Conservation (phyloP, 495 filamentous ascomycete species). For the Geoglossum glabrum region DNA sequence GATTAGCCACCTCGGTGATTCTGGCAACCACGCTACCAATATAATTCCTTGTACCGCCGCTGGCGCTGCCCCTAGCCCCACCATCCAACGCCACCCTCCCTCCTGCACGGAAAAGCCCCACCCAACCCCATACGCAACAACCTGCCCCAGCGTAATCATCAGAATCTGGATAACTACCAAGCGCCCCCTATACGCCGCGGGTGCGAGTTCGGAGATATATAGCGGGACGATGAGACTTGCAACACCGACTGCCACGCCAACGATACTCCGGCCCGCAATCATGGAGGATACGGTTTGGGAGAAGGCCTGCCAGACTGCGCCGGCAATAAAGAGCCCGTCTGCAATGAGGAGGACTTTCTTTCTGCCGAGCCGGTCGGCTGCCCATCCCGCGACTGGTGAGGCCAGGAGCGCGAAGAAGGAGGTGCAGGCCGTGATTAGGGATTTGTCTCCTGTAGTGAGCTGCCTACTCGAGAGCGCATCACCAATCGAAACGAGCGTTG, state of each 20-base stretch:
- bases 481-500: slow-evolving; percentile 62
- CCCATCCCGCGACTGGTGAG: slow-evolving; percentile 51
- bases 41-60: slow-evolving; percentile 43
- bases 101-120: slow-evolving; percentile 39
- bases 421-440: slow-evolving; percentile 64
- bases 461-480: slow-evolving; percentile 46
- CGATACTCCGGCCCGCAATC: slow-evolving; percentile 59
- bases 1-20: slow-evolving; percentile 74
- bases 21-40: slow-evolving; percentile 49
- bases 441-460: slow-evolving; percentile 60
- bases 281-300: slow-evolving; percentile 43
- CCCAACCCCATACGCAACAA: slow-evolving; percentile 63
- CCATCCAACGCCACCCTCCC: slow-evolving; percentile 76
- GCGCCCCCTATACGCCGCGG: slow-evolving; percentile 49
- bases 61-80: slow-evolving; percentile 65
- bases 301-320: slow-evolving; percentile 50
- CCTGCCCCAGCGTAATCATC: slow-evolving; percentile 72
- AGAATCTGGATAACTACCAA: slow-evolving; percentile 59
- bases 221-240: slow-evolving; percentile 70
- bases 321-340: slow-evolving; percentile 57
- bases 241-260: slow-evolving; percentile 65
- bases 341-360: slow-evolving; percentile 58
- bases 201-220: slow-evolving; percentile 72
- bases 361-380: slow-evolving; percentile 58
- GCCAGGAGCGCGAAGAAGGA: slow-evolving; percentile 60